Evolutionary conservation across 495 filamentous ascomycete species (phyloP).

Genomic region (Hypomontagnella submonticulosa): DNA sequence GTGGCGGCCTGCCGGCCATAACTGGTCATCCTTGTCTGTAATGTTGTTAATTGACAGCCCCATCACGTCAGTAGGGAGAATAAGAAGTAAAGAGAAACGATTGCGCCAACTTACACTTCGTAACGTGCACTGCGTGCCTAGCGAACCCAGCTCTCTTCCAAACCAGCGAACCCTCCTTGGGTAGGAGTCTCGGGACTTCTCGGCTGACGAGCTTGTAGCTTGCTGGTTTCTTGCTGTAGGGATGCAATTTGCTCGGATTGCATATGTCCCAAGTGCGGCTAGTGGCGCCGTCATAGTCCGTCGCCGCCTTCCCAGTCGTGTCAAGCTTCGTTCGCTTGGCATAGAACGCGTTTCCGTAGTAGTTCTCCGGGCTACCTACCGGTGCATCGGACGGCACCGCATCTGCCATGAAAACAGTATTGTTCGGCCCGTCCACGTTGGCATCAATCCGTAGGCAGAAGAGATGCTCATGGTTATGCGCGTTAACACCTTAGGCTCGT

Average conservation of each 20-base stretch:
- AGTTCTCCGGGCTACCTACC: conserved; percentile 84
- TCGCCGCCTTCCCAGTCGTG: conserved; percentile 75
- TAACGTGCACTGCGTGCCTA: conserved; percentile 90
- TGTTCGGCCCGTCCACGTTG: conserved; percentile 86
- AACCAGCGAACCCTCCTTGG: conserved; percentile 83
- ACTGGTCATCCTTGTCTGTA: conserved; percentile 82
- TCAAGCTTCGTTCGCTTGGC: conserved; percentile 86
- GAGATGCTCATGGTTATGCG: conserved; percentile 92
- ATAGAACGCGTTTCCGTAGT: conserved; percentile 94
- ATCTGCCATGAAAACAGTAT: conserved; percentile 88
- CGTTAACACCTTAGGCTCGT: conserved; percentile 54
- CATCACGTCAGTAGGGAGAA: not conserved
- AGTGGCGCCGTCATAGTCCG: conserved; percentile 83
- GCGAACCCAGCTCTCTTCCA: conserved; percentile 97
- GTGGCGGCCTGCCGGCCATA: conserved; percentile 92
- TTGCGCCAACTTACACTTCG: conserved; percentile 74
- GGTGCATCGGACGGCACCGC: conserved; percentile 71
- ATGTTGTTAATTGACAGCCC: not conserved
- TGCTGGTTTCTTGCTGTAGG: conserved; percentile 86
- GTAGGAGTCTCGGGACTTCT: conserved; percentile 82
- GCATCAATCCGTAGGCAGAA: conserved; percentile 93
- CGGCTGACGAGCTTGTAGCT: conserved; percentile 92
- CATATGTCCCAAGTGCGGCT: conserved; percentile 91
- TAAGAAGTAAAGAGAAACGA: not conserved
- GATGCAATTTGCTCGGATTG: conserved; percentile 85